Percentiles rank a stretch among this genome's conserved stretches.
phyloP scores from a whole-genome alignment of 768 basidiomycete species.

The Leccinum variicolor region DNA sequence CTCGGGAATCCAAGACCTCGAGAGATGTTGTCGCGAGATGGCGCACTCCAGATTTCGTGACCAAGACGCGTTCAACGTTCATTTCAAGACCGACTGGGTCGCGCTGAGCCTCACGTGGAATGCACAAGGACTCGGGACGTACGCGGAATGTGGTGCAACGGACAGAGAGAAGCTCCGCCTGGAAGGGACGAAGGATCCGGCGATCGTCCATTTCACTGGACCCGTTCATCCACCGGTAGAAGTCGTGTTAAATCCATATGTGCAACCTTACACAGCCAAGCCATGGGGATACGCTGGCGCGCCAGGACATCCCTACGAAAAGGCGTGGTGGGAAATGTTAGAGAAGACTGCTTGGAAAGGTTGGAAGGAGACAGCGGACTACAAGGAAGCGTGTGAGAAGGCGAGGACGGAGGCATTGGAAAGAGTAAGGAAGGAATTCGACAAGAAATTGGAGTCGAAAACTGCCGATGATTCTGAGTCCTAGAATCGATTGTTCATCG shows the following conservation, averaged over 20 bases:
- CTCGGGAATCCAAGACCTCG: slow-evolving; percentile 23
- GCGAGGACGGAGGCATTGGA: slow-evolving; percentile 10
- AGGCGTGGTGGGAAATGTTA: slow-evolving; percentile 45
- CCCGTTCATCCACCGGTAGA: slow-evolving; percentile 46
- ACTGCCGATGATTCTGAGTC: neutral
- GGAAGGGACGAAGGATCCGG: slow-evolving; percentile 37
- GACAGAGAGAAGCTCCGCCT: slow-evolving; percentile 36
- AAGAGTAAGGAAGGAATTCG: slow-evolving; percentile 7
- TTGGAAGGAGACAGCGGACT: slow-evolving; percentile 25
- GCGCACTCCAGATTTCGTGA: slow-evolving; percentile 35
- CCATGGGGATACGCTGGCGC: slow-evolving; percentile 57
- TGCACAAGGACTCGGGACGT: slow-evolving; percentile 56
- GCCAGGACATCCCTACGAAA: slow-evolving; percentile 46
- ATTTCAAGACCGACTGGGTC: slow-evolving; percentile 44
- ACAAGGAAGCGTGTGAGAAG: slow-evolving; percentile 14
- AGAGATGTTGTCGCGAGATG: slow-evolving; percentile 24
- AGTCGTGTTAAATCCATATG: slow-evolving; percentile 45
- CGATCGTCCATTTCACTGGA: slow-evolving; percentile 58
- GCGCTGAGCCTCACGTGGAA: slow-evolving; percentile 46
- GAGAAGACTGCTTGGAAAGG: slow-evolving; percentile 44
- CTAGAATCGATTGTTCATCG: neutral
- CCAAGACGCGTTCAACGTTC: slow-evolving; percentile 50
- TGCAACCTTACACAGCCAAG: slow-evolving; percentile 53
- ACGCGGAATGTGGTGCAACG: slow-evolving; percentile 34
- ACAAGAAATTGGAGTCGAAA: slow-evolving; percentile 1